phyloP scores from a whole-genome alignment of 2,329 filamentous ascomycete species.

The Xylariaceae sp. region DNA sequence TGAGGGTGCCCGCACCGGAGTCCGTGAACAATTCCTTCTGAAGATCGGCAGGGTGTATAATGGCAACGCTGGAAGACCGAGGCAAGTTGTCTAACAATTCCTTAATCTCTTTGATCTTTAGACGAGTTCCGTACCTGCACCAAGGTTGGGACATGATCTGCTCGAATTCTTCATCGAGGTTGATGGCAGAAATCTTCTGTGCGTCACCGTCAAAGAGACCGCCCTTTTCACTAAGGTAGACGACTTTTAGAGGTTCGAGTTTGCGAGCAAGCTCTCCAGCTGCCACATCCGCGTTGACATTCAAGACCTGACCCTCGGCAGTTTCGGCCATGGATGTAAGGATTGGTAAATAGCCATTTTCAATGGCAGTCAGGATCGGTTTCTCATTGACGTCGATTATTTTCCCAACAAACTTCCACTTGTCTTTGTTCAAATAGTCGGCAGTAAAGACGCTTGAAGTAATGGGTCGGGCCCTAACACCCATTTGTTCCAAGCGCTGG shows the following conservation, averaged over 20 bases:
- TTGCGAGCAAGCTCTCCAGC: slow-evolving; percentile 89
- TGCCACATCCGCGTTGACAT: slow-evolving; percentile 97
- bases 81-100: slow-evolving; percentile 88
- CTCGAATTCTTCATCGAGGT: slow-evolving; percentile 95
- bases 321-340: slow-evolving; percentile 97
- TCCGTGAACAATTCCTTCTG: slow-evolving; percentile 98
- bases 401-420: slow-evolving; percentile 94
- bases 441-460: slow-evolving; percentile 89
- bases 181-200: slow-evolving; percentile 96
- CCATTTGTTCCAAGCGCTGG: slow-evolving; percentile 86
- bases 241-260: slow-evolving; percentile 93
- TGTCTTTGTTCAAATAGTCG: slow-evolving; percentile 94
- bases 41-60: slow-evolving; percentile 93
- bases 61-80: slow-evolving; percentile 91
- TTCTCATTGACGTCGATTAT: slow-evolving; percentile 90
- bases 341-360: slow-evolving; percentile 89
- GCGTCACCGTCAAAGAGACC: slow-evolving; percentile 92
- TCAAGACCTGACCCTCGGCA: slow-evolving; percentile 87
- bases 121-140: slow-evolving; percentile 91
- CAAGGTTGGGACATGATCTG: slow-evolving; percentile 91
- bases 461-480: slow-evolving; percentile 86
- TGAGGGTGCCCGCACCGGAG: slow-evolving; percentile 90
- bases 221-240: slow-evolving; percentile 98
- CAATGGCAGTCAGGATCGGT: slow-evolving; percentile 89
- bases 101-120: slow-evolving; percentile 99